phyloP scores from a whole-genome alignment of 1,284 basidiomycete genomes.

The Microbotryum lychnidis-dioicae region DNA sequence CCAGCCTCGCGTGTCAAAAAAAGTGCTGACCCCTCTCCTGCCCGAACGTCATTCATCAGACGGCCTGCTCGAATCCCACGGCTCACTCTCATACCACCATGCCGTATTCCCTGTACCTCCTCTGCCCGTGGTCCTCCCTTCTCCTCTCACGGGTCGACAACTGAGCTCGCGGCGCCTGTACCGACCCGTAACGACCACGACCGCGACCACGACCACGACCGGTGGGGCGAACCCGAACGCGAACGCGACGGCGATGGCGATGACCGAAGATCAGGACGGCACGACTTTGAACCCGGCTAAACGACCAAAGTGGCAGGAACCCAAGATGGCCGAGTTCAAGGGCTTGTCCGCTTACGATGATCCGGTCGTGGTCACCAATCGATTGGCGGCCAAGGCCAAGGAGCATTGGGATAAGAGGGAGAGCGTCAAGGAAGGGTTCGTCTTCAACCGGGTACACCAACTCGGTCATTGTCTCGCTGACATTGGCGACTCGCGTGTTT shows the following conservation, averaged over 20 bases:
- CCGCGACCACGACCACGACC: not conserved
- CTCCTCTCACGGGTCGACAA: conserved; percentile 20
- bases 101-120: conserved; percentile 30
- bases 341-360: conserved; percentile 23
- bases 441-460: not conserved
- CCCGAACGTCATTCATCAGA: conserved; percentile 4
- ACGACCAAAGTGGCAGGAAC: conserved; percentile 21
- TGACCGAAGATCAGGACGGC: not conserved
- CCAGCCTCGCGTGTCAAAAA: not conserved
- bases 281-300: not conserved
- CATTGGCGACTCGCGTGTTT: not conserved
- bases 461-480: not conserved
- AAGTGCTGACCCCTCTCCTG: not conserved
- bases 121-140: conserved; percentile 15
- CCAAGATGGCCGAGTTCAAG: conserved; percentile 26
- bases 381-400: conserved; percentile 22
- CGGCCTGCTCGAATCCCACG: conserved; percentile 23
- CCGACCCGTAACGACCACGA: not conserved
- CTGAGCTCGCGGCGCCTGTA: conserved; percentile 11
- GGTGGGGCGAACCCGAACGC: not conserved
- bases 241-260: no score
- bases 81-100: conserved; percentile 29
- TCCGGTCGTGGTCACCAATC: conserved; percentile 13
- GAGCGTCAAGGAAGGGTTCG: conserved; percentile 27
- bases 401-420: conserved; percentile 30